These are phyloP conservation scores for Ophiostoma australiae DNA, from an alignment of 2,329 filamentous ascomycete genomes.

Conservation along the genomic window DNA sequence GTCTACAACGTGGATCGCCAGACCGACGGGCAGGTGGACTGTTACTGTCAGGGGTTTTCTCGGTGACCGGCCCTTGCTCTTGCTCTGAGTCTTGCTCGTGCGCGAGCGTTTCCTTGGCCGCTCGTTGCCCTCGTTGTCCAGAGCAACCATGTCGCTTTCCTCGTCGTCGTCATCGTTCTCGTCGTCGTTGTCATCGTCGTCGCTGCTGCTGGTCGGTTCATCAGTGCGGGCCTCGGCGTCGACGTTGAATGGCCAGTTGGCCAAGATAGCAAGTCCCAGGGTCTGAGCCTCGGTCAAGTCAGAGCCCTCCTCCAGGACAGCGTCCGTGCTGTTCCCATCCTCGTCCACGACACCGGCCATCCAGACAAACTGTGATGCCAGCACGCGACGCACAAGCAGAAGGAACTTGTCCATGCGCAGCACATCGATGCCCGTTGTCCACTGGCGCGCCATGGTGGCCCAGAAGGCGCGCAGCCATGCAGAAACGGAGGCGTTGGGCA, in stretches of 20 bases:
- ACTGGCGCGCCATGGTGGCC: constrained; percentile 64
- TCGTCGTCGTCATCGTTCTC: constrained; percentile 31
- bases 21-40: constrained; percentile 65
- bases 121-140: constrained; percentile 31
- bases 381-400: constrained; percentile 71
- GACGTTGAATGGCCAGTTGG: constrained; percentile 39
- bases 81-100: constrained; percentile 30
- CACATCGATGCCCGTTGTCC: constrained; percentile 65
- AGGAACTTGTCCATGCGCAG: constrained; percentile 90
- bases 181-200: constrained; percentile 41
- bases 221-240: constrained; percentile 33
- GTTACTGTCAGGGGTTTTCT: constrained; percentile 29
- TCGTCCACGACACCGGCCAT: constrained; percentile 33
- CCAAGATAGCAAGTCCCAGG: constrained; percentile 41
- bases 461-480: constrained; percentile 62
- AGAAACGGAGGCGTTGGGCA: constrained; percentile 46
- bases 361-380: constrained; percentile 63
- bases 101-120: constrained; percentile 28
- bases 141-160: constrained; percentile 5
- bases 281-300: constrained; percentile 27
- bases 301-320: background rate
- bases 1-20: constrained; percentile 83
- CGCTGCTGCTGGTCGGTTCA: constrained; percentile 36
- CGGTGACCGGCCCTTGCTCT: constrained; percentile 19
- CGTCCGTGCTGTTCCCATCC: background rate